These are phyloP conservation scores for Fusarium equiseti DNA, from an alignment of 2,329 filamentous ascomycete genomes.

Conservation along the genomic window DNA sequence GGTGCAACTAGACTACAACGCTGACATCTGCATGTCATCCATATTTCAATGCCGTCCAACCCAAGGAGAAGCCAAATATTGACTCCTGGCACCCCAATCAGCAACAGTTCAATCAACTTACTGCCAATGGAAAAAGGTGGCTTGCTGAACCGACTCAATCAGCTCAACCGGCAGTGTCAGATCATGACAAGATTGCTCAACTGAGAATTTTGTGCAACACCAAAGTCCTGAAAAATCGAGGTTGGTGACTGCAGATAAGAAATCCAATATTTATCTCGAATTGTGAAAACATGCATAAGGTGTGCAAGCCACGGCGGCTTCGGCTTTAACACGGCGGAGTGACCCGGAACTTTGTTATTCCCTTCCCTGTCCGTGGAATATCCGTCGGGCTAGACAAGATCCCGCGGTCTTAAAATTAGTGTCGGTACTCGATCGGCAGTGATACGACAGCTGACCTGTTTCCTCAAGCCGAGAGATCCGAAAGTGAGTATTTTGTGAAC, in stretches of 20 bases:
- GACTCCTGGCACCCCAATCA: no score
- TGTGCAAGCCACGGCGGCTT: no score
- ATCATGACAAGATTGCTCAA: not conserved
- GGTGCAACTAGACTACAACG: accelerated
- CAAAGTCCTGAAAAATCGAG: not conserved
- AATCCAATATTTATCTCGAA: not conserved
- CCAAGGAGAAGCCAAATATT: no score
- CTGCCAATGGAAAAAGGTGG: not conserved
- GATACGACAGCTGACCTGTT: no score
- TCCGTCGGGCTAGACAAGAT: no score
- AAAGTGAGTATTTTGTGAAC: no score
- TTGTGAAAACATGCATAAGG: not conserved
- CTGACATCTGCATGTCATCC: not conserved
- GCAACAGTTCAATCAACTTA: no score
- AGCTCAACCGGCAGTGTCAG: not conserved
- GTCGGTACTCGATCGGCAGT: no score
- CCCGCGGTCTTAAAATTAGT: not conserved
- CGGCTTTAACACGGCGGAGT: not conserved
- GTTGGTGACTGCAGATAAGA: not conserved
- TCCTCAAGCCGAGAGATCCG: no score
- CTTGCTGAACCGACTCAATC: not conserved
- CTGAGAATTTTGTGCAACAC: not conserved
- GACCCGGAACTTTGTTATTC: not conserved
- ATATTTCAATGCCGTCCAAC: not conserved
- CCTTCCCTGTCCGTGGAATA: not conserved